These are phyloP conservation scores for Scheffersomyces cryptocercus DNA, from an alignment of 1,139 yeast species.

Conservation along the genomic window DNA sequence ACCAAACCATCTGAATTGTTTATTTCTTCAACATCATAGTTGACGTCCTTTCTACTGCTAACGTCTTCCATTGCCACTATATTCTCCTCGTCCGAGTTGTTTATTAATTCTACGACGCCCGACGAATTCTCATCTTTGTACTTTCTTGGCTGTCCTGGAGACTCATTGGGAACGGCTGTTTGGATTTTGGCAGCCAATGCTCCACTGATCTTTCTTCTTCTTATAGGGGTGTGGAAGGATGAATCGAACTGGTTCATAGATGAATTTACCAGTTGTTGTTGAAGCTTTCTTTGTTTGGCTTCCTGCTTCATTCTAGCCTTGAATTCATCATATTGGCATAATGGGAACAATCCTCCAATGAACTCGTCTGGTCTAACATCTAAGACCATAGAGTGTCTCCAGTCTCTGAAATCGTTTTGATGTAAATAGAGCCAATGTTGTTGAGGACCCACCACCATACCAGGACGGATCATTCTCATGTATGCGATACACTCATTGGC, in stretches of 20 bases:
- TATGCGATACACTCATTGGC: slow-evolving; percentile 96
- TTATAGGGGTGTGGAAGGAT: slow-evolving; percentile 67
- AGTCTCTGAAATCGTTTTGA: slow-evolving; percentile 92
- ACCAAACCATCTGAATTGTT: slow-evolving; percentile 17
- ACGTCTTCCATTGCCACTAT: slow-evolving; percentile 28
- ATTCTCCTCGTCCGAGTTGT: slow-evolving; percentile 43
- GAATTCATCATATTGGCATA: slow-evolving; percentile 60
- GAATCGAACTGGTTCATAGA: slow-evolving; percentile 39
- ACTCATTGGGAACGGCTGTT: slow-evolving; percentile 82
- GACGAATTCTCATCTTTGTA: slow-evolving; percentile 36
- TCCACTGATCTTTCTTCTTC: slow-evolving; percentile 70
- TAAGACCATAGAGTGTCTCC: slow-evolving; percentile 92
- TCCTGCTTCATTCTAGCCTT: slow-evolving; percentile 50
- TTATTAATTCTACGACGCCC: slow-evolving; percentile 29
- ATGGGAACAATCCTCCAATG: slow-evolving; percentile 76
- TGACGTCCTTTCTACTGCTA: slow-evolving; percentile 18
- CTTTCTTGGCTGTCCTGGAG: slow-evolving; percentile 98
- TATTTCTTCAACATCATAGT: slow-evolving; percentile 15
- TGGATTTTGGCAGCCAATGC: slow-evolving; percentile 68
- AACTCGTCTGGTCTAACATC: slow-evolving; percentile 68
- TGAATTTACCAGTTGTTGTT: slow-evolving; percentile 28
- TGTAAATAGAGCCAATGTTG: slow-evolving; percentile 97
- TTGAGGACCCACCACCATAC: slow-evolving; percentile 99
- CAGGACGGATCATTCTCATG: slow-evolving; percentile 95
- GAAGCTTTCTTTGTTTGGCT: slow-evolving; percentile 44